These are phyloP conservation scores for Aspergillus hortae DNA, from an alignment of 2,329 filamentous ascomycete genomes.

Conservation along the genomic window DNA sequence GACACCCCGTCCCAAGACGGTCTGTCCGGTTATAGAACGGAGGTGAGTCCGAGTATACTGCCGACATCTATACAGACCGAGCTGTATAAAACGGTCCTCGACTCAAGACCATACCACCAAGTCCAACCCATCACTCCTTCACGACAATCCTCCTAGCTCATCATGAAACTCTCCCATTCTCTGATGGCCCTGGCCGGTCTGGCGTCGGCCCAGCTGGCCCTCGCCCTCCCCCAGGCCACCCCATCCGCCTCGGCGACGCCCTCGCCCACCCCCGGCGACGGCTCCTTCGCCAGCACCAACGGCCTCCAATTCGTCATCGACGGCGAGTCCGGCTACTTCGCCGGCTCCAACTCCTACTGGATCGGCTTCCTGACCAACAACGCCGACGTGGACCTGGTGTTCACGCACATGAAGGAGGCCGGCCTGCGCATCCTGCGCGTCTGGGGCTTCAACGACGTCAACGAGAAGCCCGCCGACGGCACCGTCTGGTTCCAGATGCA, in stretches of 20 bases:
- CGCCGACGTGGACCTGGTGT: conserved; percentile 45
- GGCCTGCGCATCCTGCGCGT: conserved; percentile 50
- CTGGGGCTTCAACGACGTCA: conserved; percentile 54
- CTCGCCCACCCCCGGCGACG: conserved; percentile 6
- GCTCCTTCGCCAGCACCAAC: conserved; percentile 21
- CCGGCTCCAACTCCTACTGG: conserved; percentile 53
- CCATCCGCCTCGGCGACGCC: neutral
- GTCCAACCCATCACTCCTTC: neutral
- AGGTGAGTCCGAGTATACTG: conserved; percentile 8
- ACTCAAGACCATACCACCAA: neutral
- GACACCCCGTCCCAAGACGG: neutral
- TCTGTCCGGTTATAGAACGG: conserved; percentile 15
- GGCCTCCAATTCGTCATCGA: conserved; percentile 38
- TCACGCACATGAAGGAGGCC: conserved; percentile 31
- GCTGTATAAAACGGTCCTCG: neutral
- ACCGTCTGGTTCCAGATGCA: conserved; percentile 46
- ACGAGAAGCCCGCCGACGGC: conserved; percentile 36
- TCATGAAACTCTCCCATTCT: conserved; percentile 17
- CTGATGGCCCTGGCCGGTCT: conserved; percentile 17
- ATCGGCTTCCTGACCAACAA: conserved; percentile 49
- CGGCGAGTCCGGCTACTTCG: conserved; percentile 41
- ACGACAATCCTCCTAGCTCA: neutral
- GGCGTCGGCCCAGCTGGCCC: conserved; percentile 17
- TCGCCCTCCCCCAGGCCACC: conserved; percentile 11
- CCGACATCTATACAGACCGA: no score